Evolutionary conservation across 2,329 filamentous ascomycete species (phyloP), one percentile per base, ranked within the genome.

Genomic region (Waltergamsia citrina): DNA sequence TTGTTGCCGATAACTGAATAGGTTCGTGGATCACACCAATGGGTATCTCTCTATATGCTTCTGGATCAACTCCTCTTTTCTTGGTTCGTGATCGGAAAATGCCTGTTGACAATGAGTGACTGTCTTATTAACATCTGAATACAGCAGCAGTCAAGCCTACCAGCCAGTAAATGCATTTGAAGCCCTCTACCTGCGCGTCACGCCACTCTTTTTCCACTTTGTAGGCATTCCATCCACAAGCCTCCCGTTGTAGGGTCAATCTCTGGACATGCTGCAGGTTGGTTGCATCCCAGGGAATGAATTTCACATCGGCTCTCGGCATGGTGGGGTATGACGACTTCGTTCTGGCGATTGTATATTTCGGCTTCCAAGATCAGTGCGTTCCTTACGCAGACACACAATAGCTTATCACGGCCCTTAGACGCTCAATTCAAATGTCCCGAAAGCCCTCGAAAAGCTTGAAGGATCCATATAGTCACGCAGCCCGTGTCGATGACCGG

Each of bases 271-370:
- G 49, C 3, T 40, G 38, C 0, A 27, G 14, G 1, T 47, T 49
- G 7, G 48, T 37, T 1, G 46, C 38, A 26, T 51, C 49, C 44
- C 47, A 52, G 5, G 48, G 49, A 14, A 52, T 40, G 15, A 51
- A 28, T 3, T 35, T 30, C 6, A 47, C 37, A 4, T 24, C 20
- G n/a, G 37, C 5, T 15, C 12, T 8, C 7, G 15, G 17, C 33
- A 35, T 35, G 7, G 7, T 31, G 18, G 7, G 18, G 15, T n/a
- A 19, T n/a, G n/a, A n/a, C n/a, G n/a, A n/a, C n/a, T n/a, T n/a
- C n/a, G n/a, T n/a, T n/a, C n/a, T n/a, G n/a, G n/a, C n/a, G n/a
- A n/a, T n/a, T n/a, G n/a, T n/a, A n/a, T n/a, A n/a, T n/a, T n/a
- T n/a, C n/a, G n/a, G n/a, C n/a, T n/a, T n/a, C n/a, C n/a, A n/a